Conservation (phyloP, 805 yeast genomes). For the Candida ponderosae region DNA sequence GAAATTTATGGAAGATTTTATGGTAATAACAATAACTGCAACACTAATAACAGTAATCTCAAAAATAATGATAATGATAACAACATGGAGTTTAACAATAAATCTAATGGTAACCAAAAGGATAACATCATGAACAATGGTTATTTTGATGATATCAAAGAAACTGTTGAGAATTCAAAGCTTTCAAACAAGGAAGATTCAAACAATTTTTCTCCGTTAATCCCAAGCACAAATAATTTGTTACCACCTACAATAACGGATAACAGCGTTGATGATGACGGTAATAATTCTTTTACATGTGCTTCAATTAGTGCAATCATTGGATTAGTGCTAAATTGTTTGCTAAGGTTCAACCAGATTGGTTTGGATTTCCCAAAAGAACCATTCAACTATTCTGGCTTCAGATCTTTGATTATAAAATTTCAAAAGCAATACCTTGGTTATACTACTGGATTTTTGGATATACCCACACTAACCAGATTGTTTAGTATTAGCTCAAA, state of each 20-base stretch:
- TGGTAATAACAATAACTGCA: conserved; percentile 8
- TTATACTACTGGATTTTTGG: conserved; percentile 44
- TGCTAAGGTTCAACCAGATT: conserved; percentile 54
- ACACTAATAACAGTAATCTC: conserved; percentile 8
- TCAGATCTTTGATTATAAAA: conserved; percentile 58
- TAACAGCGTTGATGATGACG: neutral
- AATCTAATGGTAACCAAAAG: no score
- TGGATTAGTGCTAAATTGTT: conserved; percentile 66
- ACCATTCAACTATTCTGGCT: conserved; percentile 68
- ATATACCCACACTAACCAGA: conserved; percentile 44
- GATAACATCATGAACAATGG: no score
- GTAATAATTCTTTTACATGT: conserved; percentile 20
- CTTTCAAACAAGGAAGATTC: no score
- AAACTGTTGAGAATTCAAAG: no score
- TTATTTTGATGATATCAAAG: no score
- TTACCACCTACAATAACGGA: conserved; percentile 1
- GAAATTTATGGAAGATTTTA: conserved; percentile 50
- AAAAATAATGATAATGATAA: no score
- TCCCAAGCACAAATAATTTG: no score
- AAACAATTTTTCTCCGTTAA: no score
- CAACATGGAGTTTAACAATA: no score
- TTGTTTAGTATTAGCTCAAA: conserved; percentile 41
- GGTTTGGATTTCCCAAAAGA: conserved; percentile 69
- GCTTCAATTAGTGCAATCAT: conserved; percentile 71
- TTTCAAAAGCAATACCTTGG: conserved; percentile 70